Base-by-base conservation (phyloP, 2,329 filamentous ascomycete species). In the Neonectria sp. region DNA sequence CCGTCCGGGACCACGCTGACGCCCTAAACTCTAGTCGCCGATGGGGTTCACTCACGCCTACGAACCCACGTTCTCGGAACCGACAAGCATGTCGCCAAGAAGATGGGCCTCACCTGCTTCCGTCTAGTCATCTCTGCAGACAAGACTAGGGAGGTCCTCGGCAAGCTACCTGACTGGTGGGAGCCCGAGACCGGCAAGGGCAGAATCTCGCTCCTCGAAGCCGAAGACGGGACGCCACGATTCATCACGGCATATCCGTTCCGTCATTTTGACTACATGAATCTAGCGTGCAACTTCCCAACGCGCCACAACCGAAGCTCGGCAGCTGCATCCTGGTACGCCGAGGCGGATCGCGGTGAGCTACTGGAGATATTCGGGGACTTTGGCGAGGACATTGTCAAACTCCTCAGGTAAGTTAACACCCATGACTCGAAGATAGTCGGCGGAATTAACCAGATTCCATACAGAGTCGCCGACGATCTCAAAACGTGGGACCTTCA, bases 401-500 rank as follows among this genome's bases (percentile, higher is more conserved):
- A 65, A 35, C 48, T 65, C 1, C 49, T 56, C 3, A 49, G 49
- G 63, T 52, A 56, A 29, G 63, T 11, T 48, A 3, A 8, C 25
- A 12, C 8, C 3, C 24, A 4, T 9, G 24, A 31, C 13, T 7
- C 6, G 21, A 17, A 5, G 3, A 11, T 2, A 6, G 1, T 17
- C 17, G 2, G 13, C 4, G 3, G 12, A 37, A 53, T 11, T 48
- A 51, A 60, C 29, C 11, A 35, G 3, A 33, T 12, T 45, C 27
- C 4, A 45, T 31, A 5, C 12, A 65, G 57, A 27, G 21, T 60
- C 11, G 63, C 45, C 6, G 57, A 65, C 15, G 63, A 60, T 15
- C 45, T 65, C 51, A 65, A 60, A 25, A 56, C 51, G 6, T 65
- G 63, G 63, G 63, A 65, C 27, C 63, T 60, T 9, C 57, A 60